Conservation (phyloP, 179 eudicot species). For the Heliamphora pulchella region DNA sequence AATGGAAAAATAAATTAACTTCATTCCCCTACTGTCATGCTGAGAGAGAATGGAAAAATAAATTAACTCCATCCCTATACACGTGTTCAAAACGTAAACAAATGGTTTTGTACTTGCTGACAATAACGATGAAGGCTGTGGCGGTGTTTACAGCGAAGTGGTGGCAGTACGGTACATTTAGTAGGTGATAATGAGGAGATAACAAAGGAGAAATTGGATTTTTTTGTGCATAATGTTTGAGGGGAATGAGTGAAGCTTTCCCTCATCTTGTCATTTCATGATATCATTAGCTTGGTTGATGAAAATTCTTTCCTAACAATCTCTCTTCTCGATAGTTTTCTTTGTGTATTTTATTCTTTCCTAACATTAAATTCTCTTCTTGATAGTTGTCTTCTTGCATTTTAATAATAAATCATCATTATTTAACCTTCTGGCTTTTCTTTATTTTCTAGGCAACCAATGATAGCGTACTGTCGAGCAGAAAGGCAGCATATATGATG, state of each 20-base stretch:
- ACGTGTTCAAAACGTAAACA: neutral
- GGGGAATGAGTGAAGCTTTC: neutral
- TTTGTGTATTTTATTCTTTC: neutral
- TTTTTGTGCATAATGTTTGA: neutral
- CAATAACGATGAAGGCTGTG: neutral
- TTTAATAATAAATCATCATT: neutral
- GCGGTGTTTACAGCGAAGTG: neutral
- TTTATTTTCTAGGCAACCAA: constrained; percentile 8
- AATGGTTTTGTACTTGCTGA: neutral
- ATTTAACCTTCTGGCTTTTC: neutral
- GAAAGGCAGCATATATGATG: neutral
- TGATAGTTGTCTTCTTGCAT: neutral
- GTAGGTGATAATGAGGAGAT: neutral
- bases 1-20: no score
- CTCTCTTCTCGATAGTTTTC: neutral
- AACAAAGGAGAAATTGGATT: neutral
- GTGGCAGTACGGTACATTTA: neutral
- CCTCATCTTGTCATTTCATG: neutral
- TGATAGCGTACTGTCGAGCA: neutral
- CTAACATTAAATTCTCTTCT: neutral
- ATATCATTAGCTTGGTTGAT: no score
- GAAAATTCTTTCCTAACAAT: neutral
- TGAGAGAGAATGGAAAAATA: neutral
- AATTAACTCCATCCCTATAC: neutral
- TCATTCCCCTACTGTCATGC: neutral